Evolutionary conservation across 768 basidiomycete genomes (phyloP).

Genomic region (Suillus luteus): DNA sequence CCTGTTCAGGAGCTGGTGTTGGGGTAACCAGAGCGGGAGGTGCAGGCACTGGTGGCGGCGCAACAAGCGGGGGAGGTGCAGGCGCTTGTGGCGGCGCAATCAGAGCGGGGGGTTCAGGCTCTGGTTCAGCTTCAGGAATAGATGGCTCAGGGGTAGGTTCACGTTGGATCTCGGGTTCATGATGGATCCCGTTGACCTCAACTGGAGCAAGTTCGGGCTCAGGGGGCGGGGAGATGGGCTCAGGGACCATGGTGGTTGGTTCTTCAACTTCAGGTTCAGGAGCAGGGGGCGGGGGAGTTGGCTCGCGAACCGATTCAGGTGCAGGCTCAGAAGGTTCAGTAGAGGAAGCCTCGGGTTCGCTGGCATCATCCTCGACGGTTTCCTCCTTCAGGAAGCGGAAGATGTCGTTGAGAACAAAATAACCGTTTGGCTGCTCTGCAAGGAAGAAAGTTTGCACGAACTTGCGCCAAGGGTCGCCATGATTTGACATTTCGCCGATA

Average conservation of each 20-base stretch:
- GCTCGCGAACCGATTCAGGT: slow-evolving; percentile 31
- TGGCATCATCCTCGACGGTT: slow-evolving; percentile 75
- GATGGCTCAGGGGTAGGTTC: slow-evolving; percentile 30
- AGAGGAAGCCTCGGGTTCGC: slow-evolving; percentile 44
- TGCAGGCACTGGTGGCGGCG: slow-evolving; percentile 22
- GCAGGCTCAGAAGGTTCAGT: slow-evolving; percentile 34
- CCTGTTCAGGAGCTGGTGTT: slow-evolving; percentile 29
- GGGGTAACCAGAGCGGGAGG: slow-evolving; percentile 33
- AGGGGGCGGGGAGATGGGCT: slow-evolving; percentile 41
- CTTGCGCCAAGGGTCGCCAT: slow-evolving; percentile 90
- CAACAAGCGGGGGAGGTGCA: slow-evolving; percentile 28
- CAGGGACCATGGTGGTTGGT: slow-evolving; percentile 28
- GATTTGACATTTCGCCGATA: slow-evolving; percentile 98
- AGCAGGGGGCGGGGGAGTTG: slow-evolving; percentile 40
- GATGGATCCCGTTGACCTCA: slow-evolving; percentile 44
- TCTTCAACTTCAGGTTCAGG: slow-evolving; percentile 27
- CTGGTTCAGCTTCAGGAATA: slow-evolving; percentile 23
- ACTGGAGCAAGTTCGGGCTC: slow-evolving; percentile 41
- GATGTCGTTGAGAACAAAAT: slow-evolving; percentile 99
- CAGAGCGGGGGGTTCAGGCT: slow-evolving; percentile 31
- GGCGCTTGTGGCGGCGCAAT: slow-evolving; percentile 24
- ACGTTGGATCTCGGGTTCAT: slow-evolving; percentile 35
- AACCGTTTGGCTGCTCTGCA: slow-evolving; percentile 97
- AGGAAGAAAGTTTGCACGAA: slow-evolving; percentile 99
- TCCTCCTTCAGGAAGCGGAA: slow-evolving; percentile 99